Conservation (phyloP, 23 red algal species). For the Pyropia yezoensis region DNA sequence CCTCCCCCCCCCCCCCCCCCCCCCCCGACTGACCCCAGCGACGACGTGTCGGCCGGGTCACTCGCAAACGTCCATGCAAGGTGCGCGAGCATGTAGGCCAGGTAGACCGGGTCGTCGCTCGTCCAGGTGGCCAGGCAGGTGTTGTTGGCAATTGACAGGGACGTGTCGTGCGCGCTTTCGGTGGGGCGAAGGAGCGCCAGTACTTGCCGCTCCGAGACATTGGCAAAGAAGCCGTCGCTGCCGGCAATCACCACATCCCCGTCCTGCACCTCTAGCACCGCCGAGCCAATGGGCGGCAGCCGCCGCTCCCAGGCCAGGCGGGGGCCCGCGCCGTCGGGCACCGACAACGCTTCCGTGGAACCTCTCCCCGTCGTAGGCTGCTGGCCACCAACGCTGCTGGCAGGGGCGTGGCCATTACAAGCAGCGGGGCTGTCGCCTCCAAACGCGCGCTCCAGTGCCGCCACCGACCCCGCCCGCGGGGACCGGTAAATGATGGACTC, state of each 20-base stretch:
- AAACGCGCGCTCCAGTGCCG: conserved; percentile 15
- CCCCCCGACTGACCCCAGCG: too few species aligned
- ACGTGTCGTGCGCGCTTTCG: conserved; percentile 31
- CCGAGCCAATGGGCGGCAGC: neutral
- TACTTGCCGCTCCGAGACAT: conserved; percentile 58
- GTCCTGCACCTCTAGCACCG: conserved; percentile 18
- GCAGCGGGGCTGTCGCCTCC: neutral
- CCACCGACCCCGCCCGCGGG: neutral
- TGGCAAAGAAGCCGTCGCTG: conserved; percentile 65
- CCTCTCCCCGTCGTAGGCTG: too few species aligned
- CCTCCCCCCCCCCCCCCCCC: too few species aligned
- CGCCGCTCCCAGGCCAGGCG: neutral
- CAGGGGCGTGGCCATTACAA: too few species aligned
- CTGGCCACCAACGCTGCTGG: too few species aligned
- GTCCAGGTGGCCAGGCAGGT: conserved; percentile 70
- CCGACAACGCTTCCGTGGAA: too few species aligned
- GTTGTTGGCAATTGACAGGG: conserved; percentile 65
- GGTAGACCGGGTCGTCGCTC: conserved; percentile 44
- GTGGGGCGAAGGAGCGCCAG: conserved; percentile 72
- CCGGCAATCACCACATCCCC: conserved; percentile 49
- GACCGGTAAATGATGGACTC: conserved; percentile 29
- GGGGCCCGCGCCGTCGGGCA: too few species aligned
- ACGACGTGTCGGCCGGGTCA: neutral
- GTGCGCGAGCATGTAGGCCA: conserved; percentile 69
- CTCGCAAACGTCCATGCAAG: conserved; percentile 63